Evolutionary conservation across 345 rosid species (phyloP).

Genomic region (Brassica incana): DNA sequence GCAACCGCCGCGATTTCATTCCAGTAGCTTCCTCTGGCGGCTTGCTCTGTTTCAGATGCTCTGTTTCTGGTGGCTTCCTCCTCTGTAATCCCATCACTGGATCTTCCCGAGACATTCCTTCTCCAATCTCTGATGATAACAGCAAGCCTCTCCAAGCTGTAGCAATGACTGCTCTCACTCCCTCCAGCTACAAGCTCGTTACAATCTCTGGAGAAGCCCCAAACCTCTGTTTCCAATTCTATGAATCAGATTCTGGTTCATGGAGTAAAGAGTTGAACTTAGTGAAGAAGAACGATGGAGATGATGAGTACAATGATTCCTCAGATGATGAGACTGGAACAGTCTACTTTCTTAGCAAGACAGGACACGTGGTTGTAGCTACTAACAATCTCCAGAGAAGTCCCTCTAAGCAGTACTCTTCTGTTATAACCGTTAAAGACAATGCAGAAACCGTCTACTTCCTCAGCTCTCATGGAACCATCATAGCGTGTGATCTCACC

Average conservation of each 20-base stretch:
- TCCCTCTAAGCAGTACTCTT: constrained; percentile 85
- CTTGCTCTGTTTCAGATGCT: constrained; percentile 62
- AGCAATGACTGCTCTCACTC: constrained; percentile 49
- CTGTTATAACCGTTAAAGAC: constrained; percentile 55
- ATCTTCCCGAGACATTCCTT: constrained; percentile 53
- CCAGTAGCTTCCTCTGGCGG: constrained; percentile 86
- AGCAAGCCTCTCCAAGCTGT: constrained; percentile 62
- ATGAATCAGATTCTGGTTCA: constrained; percentile 46
- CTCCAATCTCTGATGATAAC: constrained; percentile 19
- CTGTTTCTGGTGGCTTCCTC: constrained; percentile 46
- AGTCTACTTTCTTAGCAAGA: constrained; percentile 77
- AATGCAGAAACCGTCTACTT: constrained; percentile 59
- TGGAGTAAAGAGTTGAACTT: constrained; percentile 52
- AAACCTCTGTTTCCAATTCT: constrained; percentile 52
- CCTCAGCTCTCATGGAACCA: constrained; percentile 69
- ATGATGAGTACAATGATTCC: constrained; percentile 9
- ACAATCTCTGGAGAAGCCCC: constrained; percentile 68
- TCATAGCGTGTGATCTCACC: constrained; percentile 66
- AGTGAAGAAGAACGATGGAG: constrained; percentile 49
- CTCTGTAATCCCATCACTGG: constrained; percentile 72
- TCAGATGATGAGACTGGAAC: constrained; percentile 44
- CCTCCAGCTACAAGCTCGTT: constrained; percentile 55
- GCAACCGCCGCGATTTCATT: constrained; percentile 37
- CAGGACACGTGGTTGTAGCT: constrained; percentile 72
- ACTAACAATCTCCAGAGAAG: constrained; percentile 64